Percentiles rank a stretch among this genome's conserved stretches.
Conservation (phyloP, 2,329 filamentous ascomycete species). For the Curvularia lunata region DNA sequence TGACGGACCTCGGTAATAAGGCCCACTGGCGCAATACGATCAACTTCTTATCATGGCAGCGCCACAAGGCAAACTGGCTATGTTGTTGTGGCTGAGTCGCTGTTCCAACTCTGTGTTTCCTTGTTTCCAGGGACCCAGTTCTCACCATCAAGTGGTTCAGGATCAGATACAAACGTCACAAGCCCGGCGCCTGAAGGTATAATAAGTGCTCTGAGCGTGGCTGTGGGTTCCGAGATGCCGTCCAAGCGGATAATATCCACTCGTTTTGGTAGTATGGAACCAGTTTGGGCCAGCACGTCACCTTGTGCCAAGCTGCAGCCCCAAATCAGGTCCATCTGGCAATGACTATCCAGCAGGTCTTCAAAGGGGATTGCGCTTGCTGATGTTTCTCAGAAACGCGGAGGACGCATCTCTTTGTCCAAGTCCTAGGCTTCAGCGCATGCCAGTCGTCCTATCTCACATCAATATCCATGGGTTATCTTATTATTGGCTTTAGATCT, state of each 20-base stretch:
- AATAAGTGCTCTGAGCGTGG: background rate
- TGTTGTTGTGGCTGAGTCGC: conserved; percentile 10
- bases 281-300: background rate
- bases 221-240: conserved; percentile 4
- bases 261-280: background rate
- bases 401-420: background rate
- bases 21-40: background rate
- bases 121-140: background rate
- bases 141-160: conserved; percentile 1
- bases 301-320: background rate
- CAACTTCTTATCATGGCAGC: background rate
- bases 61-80: conserved; percentile 2
- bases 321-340: background rate
- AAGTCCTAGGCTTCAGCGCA: background rate
- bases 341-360: background rate
- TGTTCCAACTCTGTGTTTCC: background rate
- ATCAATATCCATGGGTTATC: conserved; percentile 17
- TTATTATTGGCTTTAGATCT: conserved; percentile 8
- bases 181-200: background rate
- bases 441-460: background rate
- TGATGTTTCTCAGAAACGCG: conserved; percentile 1
- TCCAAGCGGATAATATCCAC: conserved; percentile 2
- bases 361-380: background rate
- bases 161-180: conserved; percentile 2
- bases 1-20: background rate